A percentile compares a stretch with the other conserved stretches of the same genome.
Evolutionary conservation across 2,329 filamentous ascomycete species (phyloP).

Genomic region (Pseudogymnoascus sp.): DNA sequence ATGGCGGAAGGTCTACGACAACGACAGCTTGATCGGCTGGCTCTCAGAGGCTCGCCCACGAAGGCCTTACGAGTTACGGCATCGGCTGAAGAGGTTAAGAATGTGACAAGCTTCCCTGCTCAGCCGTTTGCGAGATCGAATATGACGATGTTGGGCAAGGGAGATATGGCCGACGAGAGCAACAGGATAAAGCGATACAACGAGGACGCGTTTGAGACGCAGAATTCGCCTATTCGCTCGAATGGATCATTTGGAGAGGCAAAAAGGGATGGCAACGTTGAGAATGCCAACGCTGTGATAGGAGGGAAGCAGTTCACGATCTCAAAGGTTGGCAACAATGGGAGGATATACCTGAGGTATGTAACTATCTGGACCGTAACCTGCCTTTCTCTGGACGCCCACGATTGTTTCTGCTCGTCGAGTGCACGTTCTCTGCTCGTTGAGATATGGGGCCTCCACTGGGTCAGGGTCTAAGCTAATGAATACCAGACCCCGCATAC

Average conservation of each 20-base stretch:
- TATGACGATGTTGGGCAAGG: background rate
- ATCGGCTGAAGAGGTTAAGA: slow-evolving; percentile 18
- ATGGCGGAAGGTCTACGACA: slow-evolving; percentile 22
- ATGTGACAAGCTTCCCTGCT: slow-evolving; percentile 19
- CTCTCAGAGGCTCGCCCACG: slow-evolving; percentile 23
- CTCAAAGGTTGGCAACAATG: slow-evolving; percentile 74
- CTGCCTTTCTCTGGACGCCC: slow-evolving; percentile 16
- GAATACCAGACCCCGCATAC: slow-evolving; percentile 47
- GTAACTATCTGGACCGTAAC: slow-evolving; percentile 15
- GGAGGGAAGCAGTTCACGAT: slow-evolving; percentile 53
- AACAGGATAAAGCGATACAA: slow-evolving; percentile 17
- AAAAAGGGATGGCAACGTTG: slow-evolving; percentile 48
- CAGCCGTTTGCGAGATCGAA: slow-evolving; percentile 18
- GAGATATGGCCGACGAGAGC: slow-evolving; percentile 13
- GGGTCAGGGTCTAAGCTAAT: slow-evolving; percentile 8
- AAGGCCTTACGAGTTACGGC: slow-evolving; percentile 19
- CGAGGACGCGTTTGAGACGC: slow-evolving; percentile 22
- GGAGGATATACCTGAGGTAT: slow-evolving; percentile 71
- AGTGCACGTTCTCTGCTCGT: background rate
- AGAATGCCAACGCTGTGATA: slow-evolving; percentile 47
- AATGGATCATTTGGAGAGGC: slow-evolving; percentile 35
- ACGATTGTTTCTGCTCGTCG: slow-evolving; percentile 23
- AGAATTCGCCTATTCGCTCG: slow-evolving; percentile 14
- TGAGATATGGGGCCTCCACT: slow-evolving; percentile 11
- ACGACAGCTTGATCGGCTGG: slow-evolving; percentile 27